Evolutionary conservation across 352 stramenopile genomes (phyloP), one percentile per base, ranked within the genome.

Genomic region (Pythium periplocum): DNA sequence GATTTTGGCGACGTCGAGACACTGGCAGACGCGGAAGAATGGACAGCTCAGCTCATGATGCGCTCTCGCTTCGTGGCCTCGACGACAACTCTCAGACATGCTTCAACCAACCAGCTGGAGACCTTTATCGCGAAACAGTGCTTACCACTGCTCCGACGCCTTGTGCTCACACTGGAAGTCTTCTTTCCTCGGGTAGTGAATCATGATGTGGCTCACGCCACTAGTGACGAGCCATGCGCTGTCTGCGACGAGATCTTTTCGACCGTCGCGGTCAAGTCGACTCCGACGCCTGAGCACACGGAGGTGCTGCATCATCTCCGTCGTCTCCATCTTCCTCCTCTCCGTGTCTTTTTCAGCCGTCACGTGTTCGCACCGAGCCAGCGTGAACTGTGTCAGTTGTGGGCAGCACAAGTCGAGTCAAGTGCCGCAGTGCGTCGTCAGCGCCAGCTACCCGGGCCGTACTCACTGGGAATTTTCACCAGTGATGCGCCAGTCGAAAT

Each of bases 361-460:
- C 66, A 87, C 26, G 77, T 81, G 37, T 87, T 91, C 50, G 64
- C 81, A 0, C 57, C 64, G 2, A 65, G 66, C 31, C 81, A 91
- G 44, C 75, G 81, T 17, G 59, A 62, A 2, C 58, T 91, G 26
- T 89, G 78, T n/a, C 64, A 91, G 51, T 63, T 89, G 17, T 91
- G 81, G 81, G 72, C 64, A 1, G 81, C 81, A 17, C 78, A 91
- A 46, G 65, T 89, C 26, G 78, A 91, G 58, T 71, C 78, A 11
- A 83, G 81, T 48, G 75, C 78, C n/a, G 81, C 81, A 0, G 78
- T 90, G 55, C 37, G 63, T 1, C 55, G 55, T 33, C 61, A 68
- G 50, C 68, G 73, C 2, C 61, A 75, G 40, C 69, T 75, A 57
- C 30, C 32, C 6, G 33, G 53, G 6, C n/a, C 41, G 30, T 33